Percentiles rank a stretch among this genome's conserved stretches.
phyloP scores from a whole-genome alignment of 106 monocot species.

The Amphibolis antarctica region DNA sequence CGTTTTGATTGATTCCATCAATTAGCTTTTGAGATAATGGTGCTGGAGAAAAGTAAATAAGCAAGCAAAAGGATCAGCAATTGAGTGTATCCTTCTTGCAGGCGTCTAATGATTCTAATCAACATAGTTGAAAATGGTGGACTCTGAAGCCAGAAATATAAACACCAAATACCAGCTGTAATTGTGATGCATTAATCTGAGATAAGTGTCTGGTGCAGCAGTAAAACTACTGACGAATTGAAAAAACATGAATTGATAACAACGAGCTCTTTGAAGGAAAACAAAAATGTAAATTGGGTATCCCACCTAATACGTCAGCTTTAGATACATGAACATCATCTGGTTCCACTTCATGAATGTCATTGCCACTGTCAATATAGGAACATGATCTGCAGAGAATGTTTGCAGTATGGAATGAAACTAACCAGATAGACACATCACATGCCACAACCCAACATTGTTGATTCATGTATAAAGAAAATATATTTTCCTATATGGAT shows the following conservation, averaged over 20 bases:
- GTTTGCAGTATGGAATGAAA: not conserved
- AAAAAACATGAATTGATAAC: too few species aligned
- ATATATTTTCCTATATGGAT: not conserved
- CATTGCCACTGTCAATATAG: conserved; percentile 46
- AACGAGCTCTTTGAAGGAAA: not conserved
- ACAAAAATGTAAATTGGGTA: not conserved
- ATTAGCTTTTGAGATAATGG: conserved; percentile 64
- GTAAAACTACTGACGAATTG: too few species aligned
- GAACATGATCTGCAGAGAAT: conserved; percentile 49
- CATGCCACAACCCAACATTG: not conserved
- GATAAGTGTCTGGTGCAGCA: too few species aligned
- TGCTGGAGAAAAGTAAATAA: conserved; percentile 25
- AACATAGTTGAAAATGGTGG: too few species aligned
- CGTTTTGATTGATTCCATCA: conserved; percentile 82
- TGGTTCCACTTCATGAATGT: conserved; percentile 45
- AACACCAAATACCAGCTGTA: too few species aligned
- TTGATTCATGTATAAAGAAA: not conserved
- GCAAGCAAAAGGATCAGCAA: not conserved
- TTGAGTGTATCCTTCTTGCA: not conserved
- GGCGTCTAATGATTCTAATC: too few species aligned
- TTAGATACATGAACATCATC: conserved; percentile 44
- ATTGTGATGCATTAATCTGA: too few species aligned
- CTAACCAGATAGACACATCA: not conserved
- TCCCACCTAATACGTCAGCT: conserved; percentile 58
- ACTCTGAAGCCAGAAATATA: too few species aligned